phyloP scores from a whole-genome alignment of 108 stramenopile species.

The Skeletonema menzelii region DNA sequence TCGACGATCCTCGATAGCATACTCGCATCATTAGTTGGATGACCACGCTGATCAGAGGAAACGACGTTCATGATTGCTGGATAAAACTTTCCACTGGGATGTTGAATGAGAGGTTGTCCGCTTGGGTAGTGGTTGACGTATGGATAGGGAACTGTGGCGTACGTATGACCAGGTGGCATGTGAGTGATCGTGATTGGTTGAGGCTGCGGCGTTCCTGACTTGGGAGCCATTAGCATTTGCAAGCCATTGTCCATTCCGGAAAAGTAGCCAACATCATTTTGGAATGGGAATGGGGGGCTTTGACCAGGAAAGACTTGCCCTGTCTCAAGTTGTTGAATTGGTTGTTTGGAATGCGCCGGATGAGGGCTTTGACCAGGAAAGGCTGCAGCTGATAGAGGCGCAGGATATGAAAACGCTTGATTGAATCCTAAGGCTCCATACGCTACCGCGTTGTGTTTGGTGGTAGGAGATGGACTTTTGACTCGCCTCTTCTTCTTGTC shows the following conservation, averaged over 20 bases:
- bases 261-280: background rate
- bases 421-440: background rate
- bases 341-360: background rate
- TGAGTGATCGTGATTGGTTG: constrained; percentile 1
- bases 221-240: constrained; percentile 11
- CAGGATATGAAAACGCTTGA: background rate
- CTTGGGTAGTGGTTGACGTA: background rate
- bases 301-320: background rate
- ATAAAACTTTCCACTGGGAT: constrained; percentile 16
- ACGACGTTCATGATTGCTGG: constrained; percentile 28
- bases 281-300: background rate
- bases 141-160: background rate
- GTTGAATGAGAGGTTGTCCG: background rate
- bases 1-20: constrained; percentile 8
- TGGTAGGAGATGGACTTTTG: background rate
- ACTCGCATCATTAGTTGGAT: constrained; percentile 10
- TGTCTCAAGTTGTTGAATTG: background rate
- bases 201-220: constrained; percentile 8
- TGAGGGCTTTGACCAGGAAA: background rate
- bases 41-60: constrained; percentile 16
- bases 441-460: background rate
- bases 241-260: background rate
- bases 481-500: background rate
- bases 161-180: background rate
- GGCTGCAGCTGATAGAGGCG: background rate